These are phyloP conservation scores for Mucor piriformis DNA, from an alignment of 371 early-diverging fungal genomes.

Conservation along the genomic window DNA sequence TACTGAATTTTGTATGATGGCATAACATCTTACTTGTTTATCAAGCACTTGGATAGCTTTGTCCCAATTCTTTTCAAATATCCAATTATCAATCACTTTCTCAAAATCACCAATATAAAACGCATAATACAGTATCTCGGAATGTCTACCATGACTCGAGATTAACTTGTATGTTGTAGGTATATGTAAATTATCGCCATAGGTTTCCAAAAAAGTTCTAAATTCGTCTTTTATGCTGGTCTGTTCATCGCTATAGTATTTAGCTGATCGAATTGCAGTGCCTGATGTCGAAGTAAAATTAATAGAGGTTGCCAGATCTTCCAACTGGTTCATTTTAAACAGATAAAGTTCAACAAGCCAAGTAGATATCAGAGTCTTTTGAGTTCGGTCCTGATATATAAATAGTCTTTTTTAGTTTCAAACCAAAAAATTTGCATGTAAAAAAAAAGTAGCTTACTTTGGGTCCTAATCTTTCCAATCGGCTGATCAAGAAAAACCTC, in stretches of 20 bases:
- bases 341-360: constrained; percentile 91
- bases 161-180: constrained; percentile 78
- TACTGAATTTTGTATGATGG: too few relatives aligned
- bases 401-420: neutral
- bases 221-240: constrained; percentile 68
- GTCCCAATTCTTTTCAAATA: constrained; percentile 72
- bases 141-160: constrained; percentile 80
- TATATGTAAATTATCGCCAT: constrained; percentile 64
- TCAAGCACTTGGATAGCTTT: constrained; percentile 77
- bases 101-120: constrained; percentile 81
- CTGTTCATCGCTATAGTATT: constrained; percentile 50
- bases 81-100: constrained; percentile 78
- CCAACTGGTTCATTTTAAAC: constrained; percentile 72
- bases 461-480: constrained; percentile 51
- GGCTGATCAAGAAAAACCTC: constrained; percentile 71
- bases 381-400: constrained; percentile 69
- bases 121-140: constrained; percentile 79
- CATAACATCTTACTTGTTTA: constrained; percentile 72
- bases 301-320: constrained; percentile 60
- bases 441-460: constrained; percentile 35
- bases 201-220: constrained; percentile 65
- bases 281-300: constrained; percentile 25
- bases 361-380: constrained; percentile 79
- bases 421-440: neutral
- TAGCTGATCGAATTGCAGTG: constrained; percentile 7